These are phyloP conservation scores for Oxalis stricta DNA, from an alignment of 441 rosid genomes.

Conservation along the genomic window DNA sequence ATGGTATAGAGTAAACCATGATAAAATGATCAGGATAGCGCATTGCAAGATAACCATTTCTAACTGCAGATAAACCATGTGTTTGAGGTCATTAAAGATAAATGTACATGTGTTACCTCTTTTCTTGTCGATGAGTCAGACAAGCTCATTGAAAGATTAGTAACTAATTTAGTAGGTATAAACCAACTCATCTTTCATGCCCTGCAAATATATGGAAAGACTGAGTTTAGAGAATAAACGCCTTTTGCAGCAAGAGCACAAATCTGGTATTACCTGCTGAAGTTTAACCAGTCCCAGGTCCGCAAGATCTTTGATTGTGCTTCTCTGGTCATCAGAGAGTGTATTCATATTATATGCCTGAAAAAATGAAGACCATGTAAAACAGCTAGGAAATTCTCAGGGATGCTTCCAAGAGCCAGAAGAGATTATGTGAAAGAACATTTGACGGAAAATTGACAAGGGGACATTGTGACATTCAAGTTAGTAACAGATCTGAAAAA, in stretches of 20 bases:
- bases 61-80: neutral
- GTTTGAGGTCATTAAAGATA: neutral
- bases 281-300: conserved; percentile 94
- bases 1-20: too few species aligned
- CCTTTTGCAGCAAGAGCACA: neutral
- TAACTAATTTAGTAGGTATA: conserved; percentile 85
- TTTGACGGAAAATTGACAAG: too few species aligned
- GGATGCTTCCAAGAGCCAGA: neutral
- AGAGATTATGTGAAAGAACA: too few species aligned
- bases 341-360: conserved; percentile 85
- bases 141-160: conserved; percentile 81
- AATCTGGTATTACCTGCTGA: conserved; percentile 63
- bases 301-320: conserved; percentile 71
- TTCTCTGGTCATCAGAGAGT: conserved; percentile 57
- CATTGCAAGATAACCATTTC: too few species aligned
- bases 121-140: conserved; percentile 80
- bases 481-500: too few species aligned
- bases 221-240: conserved; percentile 2
- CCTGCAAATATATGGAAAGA: conserved; percentile 30
- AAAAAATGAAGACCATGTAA: conserved; percentile 5
- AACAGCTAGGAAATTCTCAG: neutral
- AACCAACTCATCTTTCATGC: conserved; percentile 96
- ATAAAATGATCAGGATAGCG: too few species aligned
- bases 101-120: conserved; percentile 29
- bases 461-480: too few species aligned